Conservation (phyloP, 164 flowering plant species). For the Cinnamomum chago region DNA sequence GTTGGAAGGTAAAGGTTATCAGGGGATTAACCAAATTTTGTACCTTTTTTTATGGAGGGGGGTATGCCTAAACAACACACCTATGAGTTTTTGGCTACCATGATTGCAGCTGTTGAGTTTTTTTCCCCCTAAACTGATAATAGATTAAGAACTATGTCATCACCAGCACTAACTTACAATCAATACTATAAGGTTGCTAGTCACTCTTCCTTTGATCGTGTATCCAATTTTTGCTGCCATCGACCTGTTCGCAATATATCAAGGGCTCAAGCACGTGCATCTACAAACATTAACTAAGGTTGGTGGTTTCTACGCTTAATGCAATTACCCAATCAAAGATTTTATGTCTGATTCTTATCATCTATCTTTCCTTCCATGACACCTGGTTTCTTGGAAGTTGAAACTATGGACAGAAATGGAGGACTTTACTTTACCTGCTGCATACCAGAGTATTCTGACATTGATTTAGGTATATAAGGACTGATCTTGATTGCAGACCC, state of each 20-base stretch:
- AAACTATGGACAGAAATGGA: neutral
- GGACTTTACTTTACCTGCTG: too few relatives aligned
- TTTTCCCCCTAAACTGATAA: neutral
- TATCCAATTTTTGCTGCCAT: slow-evolving; percentile 81
- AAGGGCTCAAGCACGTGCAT: slow-evolving; percentile 84
- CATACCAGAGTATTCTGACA: too few relatives aligned
- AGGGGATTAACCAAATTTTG: neutral
- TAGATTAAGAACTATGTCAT: slow-evolving; percentile 3
- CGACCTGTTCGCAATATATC: slow-evolving; percentile 80
- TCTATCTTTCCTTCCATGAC: neutral
- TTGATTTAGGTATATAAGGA: too few relatives aligned
- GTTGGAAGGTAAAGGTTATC: too few relatives aligned
- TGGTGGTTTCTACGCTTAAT: slow-evolving; percentile 10
- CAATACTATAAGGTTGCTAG: slow-evolving; percentile 46
- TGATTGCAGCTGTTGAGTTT: neutral
- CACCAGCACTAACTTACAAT: slow-evolving; percentile 6
- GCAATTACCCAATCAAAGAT: neutral
- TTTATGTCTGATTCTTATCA: neutral
- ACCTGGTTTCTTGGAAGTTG: neutral
- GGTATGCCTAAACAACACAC: neutral
- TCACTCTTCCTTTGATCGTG: slow-evolving; percentile 65
- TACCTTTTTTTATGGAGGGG: neutral
- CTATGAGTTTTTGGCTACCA: neutral
- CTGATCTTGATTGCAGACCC: too few relatives aligned
- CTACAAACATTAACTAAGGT: slow-evolving; percentile 92